Evolutionary conservation across 306 rosid species (phyloP).

Genomic region (Pachyrhizus erosus): DNA sequence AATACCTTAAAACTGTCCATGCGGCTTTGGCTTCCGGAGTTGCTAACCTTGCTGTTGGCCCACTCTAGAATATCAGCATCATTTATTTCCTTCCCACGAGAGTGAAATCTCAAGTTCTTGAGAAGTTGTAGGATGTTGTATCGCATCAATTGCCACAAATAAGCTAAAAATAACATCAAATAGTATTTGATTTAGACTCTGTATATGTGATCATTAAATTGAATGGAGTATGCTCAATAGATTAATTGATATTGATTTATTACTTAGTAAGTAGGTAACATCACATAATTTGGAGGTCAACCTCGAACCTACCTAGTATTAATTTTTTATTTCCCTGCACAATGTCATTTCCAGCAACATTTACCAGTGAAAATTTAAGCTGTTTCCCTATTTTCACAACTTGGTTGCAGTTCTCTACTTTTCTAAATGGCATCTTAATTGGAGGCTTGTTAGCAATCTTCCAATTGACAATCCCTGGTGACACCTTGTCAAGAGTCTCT

Average conservation of each 20-base stretch:
- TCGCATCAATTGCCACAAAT: constrained; percentile 98
- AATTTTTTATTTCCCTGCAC: constrained; percentile 94
- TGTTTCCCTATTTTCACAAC: constrained; percentile 94
- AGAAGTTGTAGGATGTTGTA: constrained; percentile 89
- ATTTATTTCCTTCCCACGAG: constrained; percentile 87
- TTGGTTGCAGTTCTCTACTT: constrained; percentile 99
- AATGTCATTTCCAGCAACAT: constrained; percentile 95
- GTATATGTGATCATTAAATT: neutral
- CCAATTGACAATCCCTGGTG: constrained; percentile 96
- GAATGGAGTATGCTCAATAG: constrained; percentile 3
- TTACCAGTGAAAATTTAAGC: constrained; percentile 87
- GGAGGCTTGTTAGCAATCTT: constrained; percentile 96
- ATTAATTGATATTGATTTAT: constrained; percentile 20
- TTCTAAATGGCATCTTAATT: constrained; percentile 94
- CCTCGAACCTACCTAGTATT: constrained; percentile 74
- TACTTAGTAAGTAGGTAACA: neutral
- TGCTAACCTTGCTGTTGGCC: constrained; percentile 87
- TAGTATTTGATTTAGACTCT: constrained; percentile 22
- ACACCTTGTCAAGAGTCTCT: constrained; percentile 88
- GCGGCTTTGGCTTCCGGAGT: constrained; percentile 74
- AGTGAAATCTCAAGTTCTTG: constrained; percentile 89
- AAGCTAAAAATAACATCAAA: constrained; percentile 62
- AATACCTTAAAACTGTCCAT: constrained; percentile 88
- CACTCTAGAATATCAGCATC: constrained; percentile 93
- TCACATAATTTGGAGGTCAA: neutral